These are phyloP conservation scores for Isoetes taiwanensis DNA, from an alignment of 75 land plant genomes.

Conservation along the genomic window DNA sequence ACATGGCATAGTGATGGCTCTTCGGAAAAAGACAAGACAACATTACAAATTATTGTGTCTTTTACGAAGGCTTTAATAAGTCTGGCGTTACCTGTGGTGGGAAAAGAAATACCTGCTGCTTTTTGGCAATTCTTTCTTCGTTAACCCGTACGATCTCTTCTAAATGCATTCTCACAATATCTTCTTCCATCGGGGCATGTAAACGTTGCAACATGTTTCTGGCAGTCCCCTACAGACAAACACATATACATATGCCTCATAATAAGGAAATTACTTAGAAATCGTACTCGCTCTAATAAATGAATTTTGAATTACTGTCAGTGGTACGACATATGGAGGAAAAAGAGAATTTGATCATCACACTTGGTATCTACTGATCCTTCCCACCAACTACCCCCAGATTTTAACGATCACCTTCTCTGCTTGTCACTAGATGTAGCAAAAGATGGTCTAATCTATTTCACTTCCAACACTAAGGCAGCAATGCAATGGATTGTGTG, in stretches of 20 bases:
- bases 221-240: slow-evolving; percentile 57
- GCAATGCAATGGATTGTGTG: too few species aligned
- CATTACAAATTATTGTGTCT: background rate
- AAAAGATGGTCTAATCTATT: too few species aligned
- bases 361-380: too few species aligned
- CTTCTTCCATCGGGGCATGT: slow-evolving; percentile 79
- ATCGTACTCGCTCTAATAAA: background rate
- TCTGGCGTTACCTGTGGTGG: too few species aligned
- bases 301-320: background rate
- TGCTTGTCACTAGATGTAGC: too few species aligned
- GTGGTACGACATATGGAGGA: background rate
- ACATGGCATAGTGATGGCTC: too few species aligned
- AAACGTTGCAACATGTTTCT: slow-evolving; percentile 67
- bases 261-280: background rate
- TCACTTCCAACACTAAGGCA: too few species aligned
- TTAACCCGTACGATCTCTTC: slow-evolving; percentile 54
- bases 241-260: background rate
- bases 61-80: background rate
- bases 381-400: too few species aligned
- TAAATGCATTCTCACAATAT: slow-evolving; percentile 60
- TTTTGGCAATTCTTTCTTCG: slow-evolving; percentile 27
- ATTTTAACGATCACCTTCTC: too few species aligned
- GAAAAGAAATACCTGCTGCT: slow-evolving; percentile 44
- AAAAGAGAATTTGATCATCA: background rate
- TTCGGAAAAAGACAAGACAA: too few species aligned